phyloP scores from a whole-genome alignment of 2,329 filamentous ascomycete species.

The Elsinoe arachidis region DNA sequence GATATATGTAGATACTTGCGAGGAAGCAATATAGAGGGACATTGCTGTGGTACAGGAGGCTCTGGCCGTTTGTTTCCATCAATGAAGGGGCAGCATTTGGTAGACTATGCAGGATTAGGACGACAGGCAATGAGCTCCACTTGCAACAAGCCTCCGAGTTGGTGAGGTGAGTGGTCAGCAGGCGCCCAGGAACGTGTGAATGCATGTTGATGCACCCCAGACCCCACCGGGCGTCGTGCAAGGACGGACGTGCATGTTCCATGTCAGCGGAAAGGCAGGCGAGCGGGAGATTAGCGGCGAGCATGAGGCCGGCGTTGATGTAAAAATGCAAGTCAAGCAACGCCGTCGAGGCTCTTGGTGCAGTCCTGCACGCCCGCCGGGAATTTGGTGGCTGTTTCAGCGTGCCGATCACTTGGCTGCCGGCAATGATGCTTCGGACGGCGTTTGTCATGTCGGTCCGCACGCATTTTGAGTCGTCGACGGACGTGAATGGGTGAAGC shows the following conservation, averaged over 20 bases:
- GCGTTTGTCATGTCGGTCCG: not conserved
- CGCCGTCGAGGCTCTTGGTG: not conserved
- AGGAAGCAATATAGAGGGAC: not conserved
- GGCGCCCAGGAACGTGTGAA: not conserved
- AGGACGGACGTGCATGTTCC: conserved; percentile 9
- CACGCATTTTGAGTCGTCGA: not conserved
- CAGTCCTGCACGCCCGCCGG: not conserved
- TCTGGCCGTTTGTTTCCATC: not conserved
- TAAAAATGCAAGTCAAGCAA: not conserved
- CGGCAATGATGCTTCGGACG: not conserved
- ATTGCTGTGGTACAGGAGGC: not conserved
- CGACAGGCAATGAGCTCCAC: not conserved
- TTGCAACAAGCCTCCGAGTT: not conserved
- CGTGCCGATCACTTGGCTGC: not conserved
- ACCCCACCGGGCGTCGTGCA: conserved; percentile 8
- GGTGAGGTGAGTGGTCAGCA: conserved; percentile 3
- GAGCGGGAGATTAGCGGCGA: not conserved
- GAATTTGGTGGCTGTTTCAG: conserved; percentile 7
- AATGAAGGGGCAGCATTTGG: conserved; percentile 6
- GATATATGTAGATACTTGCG: not conserved
- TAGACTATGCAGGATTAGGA: not conserved
- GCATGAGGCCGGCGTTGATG: not conserved
- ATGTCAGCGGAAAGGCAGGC: conserved; percentile 4
- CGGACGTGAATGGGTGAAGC: not conserved
- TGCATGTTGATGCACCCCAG: not conserved